Evolutionary conservation across 352 stramenopile species (phyloP).

Genomic region (Globisporangium splendens): DNA sequence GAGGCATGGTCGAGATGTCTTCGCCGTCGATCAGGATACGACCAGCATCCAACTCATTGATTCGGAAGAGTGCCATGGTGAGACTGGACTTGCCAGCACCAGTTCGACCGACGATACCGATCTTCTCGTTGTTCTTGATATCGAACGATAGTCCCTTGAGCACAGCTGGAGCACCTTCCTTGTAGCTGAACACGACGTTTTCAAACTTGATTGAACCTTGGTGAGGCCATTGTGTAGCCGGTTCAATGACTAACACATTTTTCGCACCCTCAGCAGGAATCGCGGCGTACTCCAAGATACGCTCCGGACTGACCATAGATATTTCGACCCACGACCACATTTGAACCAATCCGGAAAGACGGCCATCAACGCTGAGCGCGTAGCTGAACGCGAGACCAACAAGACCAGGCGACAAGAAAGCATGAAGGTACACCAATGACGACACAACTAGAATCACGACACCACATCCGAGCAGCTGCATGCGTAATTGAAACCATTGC

Average conservation of each 20-base stretch:
- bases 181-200: conserved; percentile 22
- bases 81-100: too few species aligned
- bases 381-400: conserved; percentile 88
- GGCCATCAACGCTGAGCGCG: conserved; percentile 74
- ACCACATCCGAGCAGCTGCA: conserved; percentile 42
- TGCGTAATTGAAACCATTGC: conserved; percentile 44
- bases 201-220: conserved; percentile 75
- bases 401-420: conserved; percentile 49
- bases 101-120: too few species aligned
- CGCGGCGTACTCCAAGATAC: conserved; percentile 33
- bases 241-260: conserved; percentile 11
- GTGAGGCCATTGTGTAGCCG: conserved; percentile 59
- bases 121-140: too few species aligned
- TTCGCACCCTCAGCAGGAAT: conserved; percentile 21
- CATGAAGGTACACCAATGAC: conserved; percentile 25
- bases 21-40: too few species aligned
- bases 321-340: conserved; percentile 42
- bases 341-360: conserved; percentile 64
- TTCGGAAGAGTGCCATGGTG: too few species aligned
- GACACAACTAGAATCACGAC: conserved; percentile 43
- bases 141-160: too few species aligned
- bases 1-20: too few species aligned
- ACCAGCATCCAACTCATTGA: too few species aligned
- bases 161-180: conserved; percentile 2
- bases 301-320: conserved; percentile 62